Evolutionary conservation across 192 early-diverging fungal species (phyloP), one percentile per base, ranked within the genome.

Genomic region (Coemansia sp.): DNA sequence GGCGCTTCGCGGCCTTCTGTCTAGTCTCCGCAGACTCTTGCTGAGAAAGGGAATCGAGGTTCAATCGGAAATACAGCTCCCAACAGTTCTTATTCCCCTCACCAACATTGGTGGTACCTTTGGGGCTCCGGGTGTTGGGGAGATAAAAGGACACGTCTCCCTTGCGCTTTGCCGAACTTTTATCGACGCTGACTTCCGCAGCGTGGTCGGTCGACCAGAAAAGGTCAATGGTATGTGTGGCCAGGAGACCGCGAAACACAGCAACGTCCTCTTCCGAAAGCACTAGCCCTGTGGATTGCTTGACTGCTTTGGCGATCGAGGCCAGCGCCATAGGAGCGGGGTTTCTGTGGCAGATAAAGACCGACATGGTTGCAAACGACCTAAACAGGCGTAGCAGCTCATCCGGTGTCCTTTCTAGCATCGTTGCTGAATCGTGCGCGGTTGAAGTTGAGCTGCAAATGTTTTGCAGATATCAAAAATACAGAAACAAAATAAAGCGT

Each of bases 291-390:
- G 36, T 42, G 40, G 49, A 41, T 13, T 42, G 45, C 26, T 8
- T 17, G 2, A 63, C 34, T 4, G 50, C 41, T 7, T 36, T 45
- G 1, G 28, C 4, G 5, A 71, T 29, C 4, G 34, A 28, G 25
- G n/a, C 17, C 9, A 59, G 50, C 10, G 35, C 40, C 6, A 55
- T 55, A 23, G 51, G 50, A 14, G 42, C n/a, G 10, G 17, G n/a
- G 18, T 22, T 41, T 4, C 20, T 58, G 27, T 32, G 46, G 9
- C 24, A 1, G 13, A 71, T n/a, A 53, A 71, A 71, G 7, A 54
- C 45, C 11, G 50, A 24, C 18, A 71, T 11, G 2, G 60, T 50
- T 7, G 53, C 58, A 68, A 68, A 60, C 9, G 53, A 33, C 41
- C 30, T 50, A 26, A 64, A 64, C 18, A 49, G 18, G 3, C 37